phyloP scores from a whole-genome alignment of 2,329 filamentous ascomycete species.

The Biscogniauxia sp. region DNA sequence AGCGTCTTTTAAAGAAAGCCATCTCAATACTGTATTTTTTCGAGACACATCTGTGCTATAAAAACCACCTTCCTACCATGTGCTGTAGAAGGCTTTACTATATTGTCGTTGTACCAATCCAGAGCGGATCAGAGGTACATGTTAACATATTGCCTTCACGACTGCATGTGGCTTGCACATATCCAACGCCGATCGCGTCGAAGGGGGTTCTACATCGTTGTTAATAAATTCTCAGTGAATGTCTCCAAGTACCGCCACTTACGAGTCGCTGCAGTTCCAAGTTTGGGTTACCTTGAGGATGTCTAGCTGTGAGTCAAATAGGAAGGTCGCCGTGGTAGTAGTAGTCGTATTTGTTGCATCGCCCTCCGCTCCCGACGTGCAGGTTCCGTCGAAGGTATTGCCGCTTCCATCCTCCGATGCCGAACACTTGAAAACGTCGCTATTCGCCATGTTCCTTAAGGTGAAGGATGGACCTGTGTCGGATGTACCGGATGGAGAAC shows the following conservation, averaged over 20 bases:
- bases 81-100: neutral
- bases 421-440: constrained; percentile 26
- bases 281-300: constrained; percentile 29
- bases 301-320: constrained; percentile 29
- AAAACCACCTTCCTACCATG: too few relatives aligned
- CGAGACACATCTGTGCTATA: too few relatives aligned
- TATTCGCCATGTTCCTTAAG: constrained; percentile 28
- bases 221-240: constrained; percentile 2
- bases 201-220: constrained; percentile 20
- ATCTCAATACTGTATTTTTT: too few relatives aligned
- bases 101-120: constrained; percentile 30
- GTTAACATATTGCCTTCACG: constrained; percentile 28
- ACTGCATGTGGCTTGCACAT: constrained; percentile 32
- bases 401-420: constrained; percentile 17
- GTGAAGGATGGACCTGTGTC: constrained; percentile 34
- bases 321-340: constrained; percentile 23
- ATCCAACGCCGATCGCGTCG: constrained; percentile 28
- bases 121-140: constrained; percentile 31
- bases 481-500: constrained; percentile 3
- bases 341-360: constrained; percentile 15
- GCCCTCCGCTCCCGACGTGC: constrained; percentile 14
- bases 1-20: too few relatives aligned
- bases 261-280: constrained; percentile 32
- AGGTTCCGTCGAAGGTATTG: constrained; percentile 27
- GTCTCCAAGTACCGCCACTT: constrained; percentile 9